A percentile compares a stretch with the other conserved stretches of the same genome.
phyloP scores from a whole-genome alignment of 768 basidiomycete genomes.

The Tricholoma flavovirens region DNA sequence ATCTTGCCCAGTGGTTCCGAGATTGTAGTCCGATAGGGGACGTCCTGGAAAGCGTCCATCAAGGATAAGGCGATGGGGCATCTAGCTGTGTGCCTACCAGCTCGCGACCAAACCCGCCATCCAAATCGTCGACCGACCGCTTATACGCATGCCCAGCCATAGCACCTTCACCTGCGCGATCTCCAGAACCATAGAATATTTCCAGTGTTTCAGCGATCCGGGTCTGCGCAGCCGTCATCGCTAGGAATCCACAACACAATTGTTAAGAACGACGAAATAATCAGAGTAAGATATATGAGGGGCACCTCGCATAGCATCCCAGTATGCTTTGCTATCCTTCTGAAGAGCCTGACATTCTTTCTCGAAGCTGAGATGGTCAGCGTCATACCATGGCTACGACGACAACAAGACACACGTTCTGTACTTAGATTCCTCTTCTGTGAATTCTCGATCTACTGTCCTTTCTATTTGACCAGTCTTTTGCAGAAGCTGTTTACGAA shows the following conservation, averaged over 20 bases:
- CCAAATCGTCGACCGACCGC: conserved; percentile 89
- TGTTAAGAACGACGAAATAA: not conserved
- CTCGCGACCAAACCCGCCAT: conserved; percentile 76
- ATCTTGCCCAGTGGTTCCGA: conserved; percentile 96
- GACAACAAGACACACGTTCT: conserved; percentile 56
- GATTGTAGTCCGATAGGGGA: conserved; percentile 90
- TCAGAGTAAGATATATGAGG: conserved; percentile 1
- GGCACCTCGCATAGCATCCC: conserved; percentile 90
- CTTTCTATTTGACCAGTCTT: conserved; percentile 98
- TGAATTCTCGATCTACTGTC: conserved; percentile 90
- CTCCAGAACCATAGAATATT: conserved; percentile 83
- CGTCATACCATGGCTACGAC: conserved; percentile 1
- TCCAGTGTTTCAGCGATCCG: conserved; percentile 92
- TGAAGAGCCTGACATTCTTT: conserved; percentile 92
- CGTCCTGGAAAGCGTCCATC: conserved; percentile 53
- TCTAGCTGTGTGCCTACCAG: conserved; percentile 46
- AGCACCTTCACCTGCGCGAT: conserved; percentile 82
- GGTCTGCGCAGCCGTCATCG: conserved; percentile 91
- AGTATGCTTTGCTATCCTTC: conserved; percentile 92
- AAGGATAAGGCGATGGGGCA: not conserved
- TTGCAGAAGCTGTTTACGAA: conserved; percentile 70
- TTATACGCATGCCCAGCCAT: conserved; percentile 98
- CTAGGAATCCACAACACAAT: conserved; percentile 32
- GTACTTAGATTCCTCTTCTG: conserved; percentile 88
- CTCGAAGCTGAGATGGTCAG: conserved; percentile 62